Conservation (phyloP, 2,329 filamentous ascomycete genomes). For the Epichloe gansuensis region DNA sequence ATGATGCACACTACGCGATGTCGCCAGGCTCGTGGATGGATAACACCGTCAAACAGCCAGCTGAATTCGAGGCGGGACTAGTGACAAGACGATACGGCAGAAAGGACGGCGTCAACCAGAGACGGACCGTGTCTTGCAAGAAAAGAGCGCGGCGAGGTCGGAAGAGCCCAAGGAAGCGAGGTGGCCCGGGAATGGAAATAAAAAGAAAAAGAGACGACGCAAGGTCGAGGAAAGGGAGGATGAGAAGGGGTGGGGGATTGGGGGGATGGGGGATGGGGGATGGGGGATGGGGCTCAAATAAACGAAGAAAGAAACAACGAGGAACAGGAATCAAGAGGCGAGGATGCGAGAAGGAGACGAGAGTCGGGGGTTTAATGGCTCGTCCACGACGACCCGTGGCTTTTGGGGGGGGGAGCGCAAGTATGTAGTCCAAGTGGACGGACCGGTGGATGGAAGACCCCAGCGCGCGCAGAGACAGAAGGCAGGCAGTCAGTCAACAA, state of each 20-base stretch:
- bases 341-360: constrained; percentile 6
- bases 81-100: constrained; percentile 6
- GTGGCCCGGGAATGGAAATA: constrained; percentile 15
- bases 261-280: constrained; percentile 4
- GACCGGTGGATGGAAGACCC: background rate
- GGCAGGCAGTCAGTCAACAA: too few relatives aligned
- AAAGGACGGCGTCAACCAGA: constrained; percentile 1
- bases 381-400: constrained; percentile 12
- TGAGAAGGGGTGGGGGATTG: constrained; percentile 13
- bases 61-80: constrained; percentile 8
- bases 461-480: background rate
- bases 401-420: constrained; percentile 4
- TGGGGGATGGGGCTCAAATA: constrained; percentile 11
- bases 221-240: constrained; percentile 22
- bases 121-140: constrained; percentile 4
- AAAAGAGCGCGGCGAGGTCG: constrained; percentile 11
- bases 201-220: constrained; percentile 15
- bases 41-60: constrained; percentile 11
- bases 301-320: constrained; percentile 8
- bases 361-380: constrained; percentile 10
- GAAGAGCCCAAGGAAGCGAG: constrained; percentile 14
- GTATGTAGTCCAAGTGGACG: background rate
- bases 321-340: constrained; percentile 8
- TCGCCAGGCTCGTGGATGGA: constrained; percentile 6
- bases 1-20: constrained; percentile 12